Conservation (phyloP, 495 filamentous ascomycete species). For the Tuber melanosporum region DNA sequence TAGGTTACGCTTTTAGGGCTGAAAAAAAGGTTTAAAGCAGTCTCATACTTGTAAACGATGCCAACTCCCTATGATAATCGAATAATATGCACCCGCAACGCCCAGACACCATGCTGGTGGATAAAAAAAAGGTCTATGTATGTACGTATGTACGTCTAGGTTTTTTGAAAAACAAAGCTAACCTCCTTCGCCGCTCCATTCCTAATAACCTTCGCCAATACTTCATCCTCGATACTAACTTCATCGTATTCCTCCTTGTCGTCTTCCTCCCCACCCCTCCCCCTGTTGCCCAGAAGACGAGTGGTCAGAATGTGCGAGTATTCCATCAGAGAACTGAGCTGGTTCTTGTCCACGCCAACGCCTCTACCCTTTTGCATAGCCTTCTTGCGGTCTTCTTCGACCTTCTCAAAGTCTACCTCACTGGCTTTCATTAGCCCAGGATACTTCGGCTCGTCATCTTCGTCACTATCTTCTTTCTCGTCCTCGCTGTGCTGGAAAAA, state of each 20-base stretch:
- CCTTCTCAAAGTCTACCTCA: constrained; percentile 56
- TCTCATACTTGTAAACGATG: constrained; percentile 21
- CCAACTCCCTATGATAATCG: background rate
- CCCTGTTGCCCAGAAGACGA: constrained; percentile 27
- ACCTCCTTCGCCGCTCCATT: constrained; percentile 47
- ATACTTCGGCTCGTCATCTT: constrained; percentile 46
- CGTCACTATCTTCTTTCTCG: constrained; percentile 41
- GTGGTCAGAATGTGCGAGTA: constrained; percentile 58
- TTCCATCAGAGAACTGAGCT: constrained; percentile 58
- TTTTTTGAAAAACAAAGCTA: constrained; percentile 65
- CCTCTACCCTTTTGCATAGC: constrained; percentile 37
- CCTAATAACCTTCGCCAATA: constrained; percentile 55
- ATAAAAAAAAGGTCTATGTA: background rate
- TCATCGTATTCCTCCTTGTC: constrained; percentile 46
- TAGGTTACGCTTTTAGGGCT: background rate
- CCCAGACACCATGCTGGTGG: background rate
- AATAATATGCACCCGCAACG: background rate
- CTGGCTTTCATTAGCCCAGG: constrained; percentile 52
- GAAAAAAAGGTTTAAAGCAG: background rate
- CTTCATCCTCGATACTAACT: constrained; percentile 54
- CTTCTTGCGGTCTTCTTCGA: constrained; percentile 50
- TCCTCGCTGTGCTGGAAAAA: constrained; percentile 33
- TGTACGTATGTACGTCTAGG: constrained; percentile 7
- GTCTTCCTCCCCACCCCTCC: constrained; percentile 34
- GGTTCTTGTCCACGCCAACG: constrained; percentile 43